Base-by-base conservation (phyloP, 1,139 yeast species). In the Geotrichum australiense region DNA sequence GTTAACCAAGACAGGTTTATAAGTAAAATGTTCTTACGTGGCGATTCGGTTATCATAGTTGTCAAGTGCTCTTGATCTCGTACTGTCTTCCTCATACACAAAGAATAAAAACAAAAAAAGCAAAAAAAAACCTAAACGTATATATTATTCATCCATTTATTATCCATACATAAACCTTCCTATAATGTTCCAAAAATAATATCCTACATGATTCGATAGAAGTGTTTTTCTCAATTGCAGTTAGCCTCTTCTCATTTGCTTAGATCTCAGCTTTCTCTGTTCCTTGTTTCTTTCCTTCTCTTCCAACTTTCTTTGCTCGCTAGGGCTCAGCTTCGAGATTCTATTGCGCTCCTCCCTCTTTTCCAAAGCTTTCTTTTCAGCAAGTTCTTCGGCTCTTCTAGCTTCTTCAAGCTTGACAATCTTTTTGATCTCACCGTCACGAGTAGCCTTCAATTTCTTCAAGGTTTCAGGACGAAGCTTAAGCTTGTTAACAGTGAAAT, bases 11-110 rank as follows among this genome's bases (percentile, higher is more conserved):
- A 93, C 59, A 66, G 98, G 53, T 91, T 85, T 58, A 78, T 91
- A 11, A 76, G 89, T 49, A 91, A 91, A 63, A 70, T 91, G 76
- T 93, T 91, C 57, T 68, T 91, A 42, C 74, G 99, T 62, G 99
- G 99, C 1, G 99, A 91, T 63, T 83, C 96, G 0, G 95, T 91
- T 23, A 84, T 91, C 46, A 79, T 91, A 29, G 78, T 91, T 2
- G 69, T 89, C 52, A 54, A 58, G 38, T n/a, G n/a, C n/a, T n/a
- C n/a, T n/a, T n/a, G n/a, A n/a, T n/a, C n/a, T n/a, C n/a, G n/a
- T n/a, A n/a, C n/a, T n/a, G n/a, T n/a, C n/a, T n/a, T n/a, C n/a
- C n/a, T n/a, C n/a, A n/a, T n/a, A n/a, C n/a, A n/a, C n/a, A n/a
- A n/a, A n/a, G n/a, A n/a, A n/a, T n/a, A n/a, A n/a, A n/a, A n/a